Percentiles rank a stretch among this genome's conserved stretches.
Evolutionary conservation across 495 filamentous ascomycete species (phyloP).

Genomic region (Aspergillus taichungensis): DNA sequence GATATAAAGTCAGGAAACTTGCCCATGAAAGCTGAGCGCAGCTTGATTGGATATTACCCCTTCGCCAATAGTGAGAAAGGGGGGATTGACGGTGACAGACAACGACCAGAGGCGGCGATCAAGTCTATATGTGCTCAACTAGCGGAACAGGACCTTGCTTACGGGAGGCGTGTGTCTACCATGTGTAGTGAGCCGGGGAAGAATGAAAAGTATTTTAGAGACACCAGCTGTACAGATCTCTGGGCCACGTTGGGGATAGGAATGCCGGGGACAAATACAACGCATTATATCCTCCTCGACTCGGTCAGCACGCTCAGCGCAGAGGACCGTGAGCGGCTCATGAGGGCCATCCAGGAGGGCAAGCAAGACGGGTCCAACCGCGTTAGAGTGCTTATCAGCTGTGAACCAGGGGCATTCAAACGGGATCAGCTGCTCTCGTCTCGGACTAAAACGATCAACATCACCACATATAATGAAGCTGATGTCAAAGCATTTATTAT

Average conservation of each 20-base stretch:
- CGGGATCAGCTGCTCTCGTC: background rate
- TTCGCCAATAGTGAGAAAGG: slow-evolving; percentile 11
- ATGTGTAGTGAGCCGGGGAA: slow-evolving; percentile 6
- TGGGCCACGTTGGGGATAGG: slow-evolving; percentile 15
- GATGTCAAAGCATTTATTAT: slow-evolving; percentile 5
- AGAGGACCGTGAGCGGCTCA: background rate
- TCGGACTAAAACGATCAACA: background rate
- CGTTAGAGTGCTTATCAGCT: slow-evolving; percentile 5
- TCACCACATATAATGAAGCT: slow-evolving; percentile 1
- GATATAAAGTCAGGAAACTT: slow-evolving; percentile 7
- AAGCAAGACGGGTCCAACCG: background rate
- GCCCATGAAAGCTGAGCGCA: slow-evolving; percentile 5
- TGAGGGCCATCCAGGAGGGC: background rate
- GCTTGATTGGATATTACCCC: slow-evolving; percentile 13
- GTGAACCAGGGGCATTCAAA: background rate
- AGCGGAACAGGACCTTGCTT: slow-evolving; percentile 15
- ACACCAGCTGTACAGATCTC: slow-evolving; percentile 12
- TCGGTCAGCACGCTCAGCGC: slow-evolving; percentile 7
- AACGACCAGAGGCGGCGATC: slow-evolving; percentile 11
- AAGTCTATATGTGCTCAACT: slow-evolving; percentile 16
- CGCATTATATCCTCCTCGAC: slow-evolving; percentile 16
- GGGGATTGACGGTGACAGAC: slow-evolving; percentile 3
- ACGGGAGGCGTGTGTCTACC: slow-evolving; percentile 9
- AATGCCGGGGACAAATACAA: slow-evolving; percentile 7
- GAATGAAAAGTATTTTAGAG: slow-evolving; percentile 12